Conservation (phyloP, 2,329 filamentous ascomycete genomes). For the Tolypocladium inflatum region DNA sequence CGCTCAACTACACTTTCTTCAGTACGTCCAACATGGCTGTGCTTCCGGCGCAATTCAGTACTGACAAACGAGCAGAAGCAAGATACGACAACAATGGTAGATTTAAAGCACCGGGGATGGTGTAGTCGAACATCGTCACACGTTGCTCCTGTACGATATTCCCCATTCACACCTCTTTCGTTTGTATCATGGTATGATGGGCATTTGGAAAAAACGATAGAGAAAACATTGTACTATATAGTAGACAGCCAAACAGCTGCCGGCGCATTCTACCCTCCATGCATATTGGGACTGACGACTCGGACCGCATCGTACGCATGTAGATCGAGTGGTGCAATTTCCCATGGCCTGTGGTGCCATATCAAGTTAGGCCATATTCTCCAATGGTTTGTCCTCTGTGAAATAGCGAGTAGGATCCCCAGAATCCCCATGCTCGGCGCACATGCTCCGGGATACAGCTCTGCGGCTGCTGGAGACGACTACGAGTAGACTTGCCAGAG, state of each 20-base stretch:
- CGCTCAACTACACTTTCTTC: slow-evolving; percentile 95
- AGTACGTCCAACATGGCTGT: slow-evolving; percentile 52
- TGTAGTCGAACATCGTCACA: slow-evolving; percentile 5
- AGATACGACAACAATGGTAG: slow-evolving; percentile 36
- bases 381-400: no score
- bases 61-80: slow-evolving; percentile 31
- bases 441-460: neutral
- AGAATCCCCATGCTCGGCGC: no score
- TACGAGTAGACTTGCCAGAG: no score
- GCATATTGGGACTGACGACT: neutral
- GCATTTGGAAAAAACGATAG: neutral
- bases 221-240: neutral
- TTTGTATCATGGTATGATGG: neutral
- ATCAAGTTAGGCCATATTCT: neutral
- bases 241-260: neutral
- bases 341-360: no score
- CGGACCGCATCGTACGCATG: neutral
- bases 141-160: neutral
- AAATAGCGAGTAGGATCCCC: no score
- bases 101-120: slow-evolving; percentile 27
- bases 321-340: no score
- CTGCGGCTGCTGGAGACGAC: neutral
- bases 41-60: neutral
- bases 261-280: neutral
- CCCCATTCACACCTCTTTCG: neutral